These are phyloP conservation scores for Fusarium sp. DNA, from an alignment of 2,329 filamentous ascomycete genomes.

Conservation along the genomic window DNA sequence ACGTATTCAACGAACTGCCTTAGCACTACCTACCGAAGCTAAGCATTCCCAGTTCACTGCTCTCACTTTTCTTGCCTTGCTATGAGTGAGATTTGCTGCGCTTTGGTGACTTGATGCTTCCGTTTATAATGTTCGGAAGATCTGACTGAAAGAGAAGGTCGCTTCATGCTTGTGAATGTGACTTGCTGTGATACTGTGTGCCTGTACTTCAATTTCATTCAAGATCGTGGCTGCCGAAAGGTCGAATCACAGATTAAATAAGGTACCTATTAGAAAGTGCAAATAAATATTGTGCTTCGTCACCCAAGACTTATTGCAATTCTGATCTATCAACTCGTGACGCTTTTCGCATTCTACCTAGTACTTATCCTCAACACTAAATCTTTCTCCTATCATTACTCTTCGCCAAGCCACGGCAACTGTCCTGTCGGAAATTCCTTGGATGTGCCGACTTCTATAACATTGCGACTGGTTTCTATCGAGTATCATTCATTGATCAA, in stretches of 20 bases:
- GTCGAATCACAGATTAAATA: neutral
- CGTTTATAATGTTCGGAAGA: neutral
- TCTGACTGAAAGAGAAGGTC: neutral
- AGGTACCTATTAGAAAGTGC: neutral
- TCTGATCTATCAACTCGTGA: neutral
- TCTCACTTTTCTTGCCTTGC: neutral
- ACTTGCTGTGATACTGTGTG: neutral
- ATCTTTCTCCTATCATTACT: neutral
- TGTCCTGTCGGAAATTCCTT: neutral
- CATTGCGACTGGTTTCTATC: neutral
- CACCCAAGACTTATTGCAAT: neutral
- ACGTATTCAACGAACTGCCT: neutral
- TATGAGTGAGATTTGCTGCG: neutral
- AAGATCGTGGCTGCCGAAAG: neutral
- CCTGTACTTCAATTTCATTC: neutral
- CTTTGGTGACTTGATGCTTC: neutral
- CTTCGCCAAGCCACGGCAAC: neutral
- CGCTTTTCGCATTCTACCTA: conserved; percentile 2
- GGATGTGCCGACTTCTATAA: neutral
- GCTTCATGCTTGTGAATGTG: neutral
- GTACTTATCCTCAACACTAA: neutral
- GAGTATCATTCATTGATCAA: neutral
- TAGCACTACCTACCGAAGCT: neutral
- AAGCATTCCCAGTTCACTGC: neutral
- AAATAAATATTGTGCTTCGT: neutral